Conservation (phyloP, 352 stramenopile species). For the Globisporangium orthogonon region DNA sequence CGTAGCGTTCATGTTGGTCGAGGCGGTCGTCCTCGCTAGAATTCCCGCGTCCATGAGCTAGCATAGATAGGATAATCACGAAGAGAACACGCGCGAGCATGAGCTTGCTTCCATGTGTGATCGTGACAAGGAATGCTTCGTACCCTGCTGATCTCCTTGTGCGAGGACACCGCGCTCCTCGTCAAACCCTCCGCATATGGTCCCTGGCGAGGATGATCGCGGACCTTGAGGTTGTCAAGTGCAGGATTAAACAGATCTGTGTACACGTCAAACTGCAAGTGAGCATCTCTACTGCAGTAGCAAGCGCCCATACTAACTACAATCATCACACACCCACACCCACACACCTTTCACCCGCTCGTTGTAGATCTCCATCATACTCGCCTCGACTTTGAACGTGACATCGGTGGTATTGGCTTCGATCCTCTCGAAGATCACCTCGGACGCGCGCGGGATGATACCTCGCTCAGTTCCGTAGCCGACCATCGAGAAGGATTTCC, state of each 20-base stretch:
- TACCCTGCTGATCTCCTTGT: slow-evolving; percentile 73
- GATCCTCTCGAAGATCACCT: slow-evolving; percentile 84
- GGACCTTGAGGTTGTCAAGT: slow-evolving; percentile 84
- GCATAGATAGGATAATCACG: not conserved
- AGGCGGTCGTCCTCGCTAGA: slow-evolving; percentile 71
- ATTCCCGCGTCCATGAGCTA: slow-evolving; percentile 85
- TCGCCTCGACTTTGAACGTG: slow-evolving; percentile 84
- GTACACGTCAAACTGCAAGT: not conserved
- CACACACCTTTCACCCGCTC: slow-evolving; percentile 73
- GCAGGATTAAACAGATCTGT: slow-evolving; percentile 81
- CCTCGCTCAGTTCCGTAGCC: slow-evolving; percentile 76
- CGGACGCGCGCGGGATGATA: slow-evolving; percentile 76
- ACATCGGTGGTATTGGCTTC: slow-evolving; percentile 29
- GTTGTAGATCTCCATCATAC: slow-evolving; percentile 91
- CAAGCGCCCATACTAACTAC: not conserved
- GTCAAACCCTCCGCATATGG: slow-evolving; percentile 81
- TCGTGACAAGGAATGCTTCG: not conserved
- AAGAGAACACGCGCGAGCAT: not conserved
- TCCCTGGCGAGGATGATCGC: slow-evolving; percentile 78
- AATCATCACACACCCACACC: too few relatives aligned
- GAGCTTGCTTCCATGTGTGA: not conserved
- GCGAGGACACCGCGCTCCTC: slow-evolving; percentile 70
- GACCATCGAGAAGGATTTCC: slow-evolving; percentile 87
- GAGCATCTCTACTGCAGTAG: not conserved
- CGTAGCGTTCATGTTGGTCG: slow-evolving; percentile 86